These are phyloP conservation scores for Strobilomyces dryophilus DNA, from an alignment of 768 basidiomycete genomes.

Conservation along the genomic window DNA sequence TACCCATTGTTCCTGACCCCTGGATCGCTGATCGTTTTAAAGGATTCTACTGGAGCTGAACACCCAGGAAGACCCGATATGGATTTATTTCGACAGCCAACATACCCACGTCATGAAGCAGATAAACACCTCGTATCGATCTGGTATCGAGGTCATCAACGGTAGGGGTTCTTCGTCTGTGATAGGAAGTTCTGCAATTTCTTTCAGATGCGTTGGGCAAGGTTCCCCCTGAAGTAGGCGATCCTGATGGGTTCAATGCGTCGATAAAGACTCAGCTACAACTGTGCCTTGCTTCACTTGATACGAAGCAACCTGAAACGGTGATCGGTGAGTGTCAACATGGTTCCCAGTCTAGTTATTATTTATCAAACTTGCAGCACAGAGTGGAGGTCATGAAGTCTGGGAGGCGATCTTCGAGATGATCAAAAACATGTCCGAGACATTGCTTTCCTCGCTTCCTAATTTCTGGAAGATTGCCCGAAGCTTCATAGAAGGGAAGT, in stretches of 20 bases:
- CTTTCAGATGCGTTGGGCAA: constrained; percentile 46
- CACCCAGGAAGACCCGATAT: constrained; percentile 83
- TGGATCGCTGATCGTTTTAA: constrained; percentile 8
- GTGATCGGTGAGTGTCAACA: constrained; percentile 46
- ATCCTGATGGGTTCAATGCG: constrained; percentile 37
- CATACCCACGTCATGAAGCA: constrained; percentile 80
- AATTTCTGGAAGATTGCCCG: constrained; percentile 93
- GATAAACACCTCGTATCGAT: constrained; percentile 61
- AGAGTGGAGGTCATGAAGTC: constrained; percentile 65
- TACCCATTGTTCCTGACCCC: not conserved
- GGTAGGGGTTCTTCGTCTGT: constrained; percentile 31
- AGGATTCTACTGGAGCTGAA: constrained; percentile 90
- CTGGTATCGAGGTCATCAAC: constrained; percentile 46
- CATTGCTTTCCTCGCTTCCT: constrained; percentile 77
- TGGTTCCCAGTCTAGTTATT: not conserved
- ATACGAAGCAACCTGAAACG: constrained; percentile 58
- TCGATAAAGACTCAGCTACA: constrained; percentile 57
- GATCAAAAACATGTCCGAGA: constrained; percentile 85
- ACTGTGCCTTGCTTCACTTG: constrained; percentile 53
- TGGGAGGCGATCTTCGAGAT: constrained; percentile 80
- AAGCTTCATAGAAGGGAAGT: constrained; percentile 90
- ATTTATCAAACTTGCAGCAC: constrained; percentile 40
- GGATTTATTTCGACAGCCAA: constrained; percentile 94
- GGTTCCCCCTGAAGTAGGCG: constrained; percentile 31
- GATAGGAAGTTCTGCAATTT: constrained; percentile 3